A percentile compares a stretch with the other conserved stretches of the same genome.
phyloP scores from a whole-genome alignment of 1,284 basidiomycete species.

The Puccinia brachypodii region DNA sequence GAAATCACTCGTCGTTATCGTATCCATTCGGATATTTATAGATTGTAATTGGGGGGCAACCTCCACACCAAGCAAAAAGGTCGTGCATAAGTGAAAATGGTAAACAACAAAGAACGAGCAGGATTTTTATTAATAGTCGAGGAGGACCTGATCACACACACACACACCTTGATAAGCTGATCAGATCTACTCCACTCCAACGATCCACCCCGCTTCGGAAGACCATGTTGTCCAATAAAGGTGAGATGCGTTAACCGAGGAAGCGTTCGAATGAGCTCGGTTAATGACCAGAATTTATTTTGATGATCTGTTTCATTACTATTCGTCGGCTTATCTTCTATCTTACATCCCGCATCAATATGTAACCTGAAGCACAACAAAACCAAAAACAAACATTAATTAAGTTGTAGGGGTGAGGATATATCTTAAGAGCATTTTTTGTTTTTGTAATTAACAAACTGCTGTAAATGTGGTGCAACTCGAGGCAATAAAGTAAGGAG shows the following conservation, averaged over 20 bases:
- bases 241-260: slow-evolving; percentile 32
- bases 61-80: slow-evolving; percentile 5
- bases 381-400: too few relatives aligned
- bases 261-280: neutral
- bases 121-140: neutral
- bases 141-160: too few relatives aligned
- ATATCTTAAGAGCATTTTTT: neutral
- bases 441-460: slow-evolving; percentile 13
- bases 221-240: slow-evolving; percentile 36
- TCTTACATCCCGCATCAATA: slow-evolving; percentile 35
- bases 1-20: slow-evolving; percentile 7
- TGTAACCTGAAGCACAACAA: too few relatives aligned
- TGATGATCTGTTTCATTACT: neutral
- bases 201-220: slow-evolving; percentile 13
- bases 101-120: slow-evolving; percentile 5
- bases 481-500: slow-evolving; percentile 28
- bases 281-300: slow-evolving; percentile 33
- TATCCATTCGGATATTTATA: slow-evolving; percentile 40
- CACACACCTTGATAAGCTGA: slow-evolving; percentile 12
- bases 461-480: slow-evolving; percentile 27
- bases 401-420: neutral
- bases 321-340: slow-evolving; percentile 21
- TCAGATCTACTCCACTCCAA: slow-evolving; percentile 16
- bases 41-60: neutral
- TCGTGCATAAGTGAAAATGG: neutral